A percentile compares a stretch with the other conserved stretches of the same genome.
Conservation (phyloP, 768 basidiomycete genomes). For the Cystobasidium tubakii region DNA sequence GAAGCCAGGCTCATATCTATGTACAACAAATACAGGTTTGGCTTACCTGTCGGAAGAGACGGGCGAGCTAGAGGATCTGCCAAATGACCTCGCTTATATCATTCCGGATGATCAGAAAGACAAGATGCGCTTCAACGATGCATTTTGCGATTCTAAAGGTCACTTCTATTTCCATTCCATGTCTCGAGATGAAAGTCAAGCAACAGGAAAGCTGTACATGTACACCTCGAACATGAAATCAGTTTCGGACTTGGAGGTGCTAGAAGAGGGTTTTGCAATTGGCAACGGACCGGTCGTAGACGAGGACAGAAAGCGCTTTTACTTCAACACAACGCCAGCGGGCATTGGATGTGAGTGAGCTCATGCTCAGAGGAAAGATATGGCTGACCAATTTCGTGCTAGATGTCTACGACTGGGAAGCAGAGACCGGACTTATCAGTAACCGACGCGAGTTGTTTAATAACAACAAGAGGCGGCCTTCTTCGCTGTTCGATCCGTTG, state of each 20-base stretch:
- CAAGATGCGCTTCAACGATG: slow-evolving; percentile 36
- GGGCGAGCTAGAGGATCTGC: slow-evolving; percentile 7
- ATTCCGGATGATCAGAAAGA: slow-evolving; percentile 15
- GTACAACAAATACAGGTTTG: slow-evolving; percentile 30
- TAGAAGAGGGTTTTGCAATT: slow-evolving; percentile 27
- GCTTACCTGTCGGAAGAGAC: slow-evolving; percentile 32
- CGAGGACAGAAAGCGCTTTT: slow-evolving; percentile 19
- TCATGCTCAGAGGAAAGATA: no score
- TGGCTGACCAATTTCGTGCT: no score
- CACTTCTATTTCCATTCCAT: slow-evolving; percentile 38
- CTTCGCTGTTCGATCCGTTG: slow-evolving; percentile 22
- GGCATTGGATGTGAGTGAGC: slow-evolving; percentile 26
- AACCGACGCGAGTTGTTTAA: slow-evolving; percentile 30
- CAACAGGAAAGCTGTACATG: slow-evolving; percentile 29
- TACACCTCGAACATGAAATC: slow-evolving; percentile 28
- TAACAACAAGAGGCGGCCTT: slow-evolving; percentile 25
- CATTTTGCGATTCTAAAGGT: slow-evolving; percentile 23
- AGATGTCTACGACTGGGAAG: slow-evolving; percentile 35
- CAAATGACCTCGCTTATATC: slow-evolving; percentile 10
- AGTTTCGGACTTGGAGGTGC: slow-evolving; percentile 13
- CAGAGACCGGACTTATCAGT: slow-evolving; percentile 16
- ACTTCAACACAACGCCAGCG: slow-evolving; percentile 28
- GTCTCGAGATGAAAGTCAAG: slow-evolving; percentile 12
- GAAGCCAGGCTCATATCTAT: slow-evolving; percentile 23
- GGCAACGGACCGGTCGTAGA: slow-evolving; percentile 35